Conservation (phyloP, 495 filamentous ascomycete species). For the Tuber calosporum region DNA sequence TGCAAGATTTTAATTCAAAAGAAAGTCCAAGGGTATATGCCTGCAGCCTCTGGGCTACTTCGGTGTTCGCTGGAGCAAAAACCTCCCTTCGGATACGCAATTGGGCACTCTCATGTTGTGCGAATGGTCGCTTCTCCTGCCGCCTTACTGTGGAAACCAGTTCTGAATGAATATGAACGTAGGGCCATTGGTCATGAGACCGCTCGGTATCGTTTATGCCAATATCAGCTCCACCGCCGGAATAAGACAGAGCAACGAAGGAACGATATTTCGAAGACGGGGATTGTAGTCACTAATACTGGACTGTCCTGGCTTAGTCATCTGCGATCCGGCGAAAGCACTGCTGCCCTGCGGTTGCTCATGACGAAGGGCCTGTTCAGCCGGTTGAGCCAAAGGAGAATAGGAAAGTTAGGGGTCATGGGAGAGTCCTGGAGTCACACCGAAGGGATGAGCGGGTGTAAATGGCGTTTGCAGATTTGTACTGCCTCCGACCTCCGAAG, state of each 20-base stretch:
- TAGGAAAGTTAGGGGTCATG: slow-evolving; percentile 18
- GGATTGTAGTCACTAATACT: slow-evolving; percentile 23
- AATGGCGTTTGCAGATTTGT: slow-evolving; percentile 35
- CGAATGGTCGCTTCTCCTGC: background rate
- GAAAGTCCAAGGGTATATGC: slow-evolving; percentile 29
- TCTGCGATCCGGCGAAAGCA: slow-evolving; percentile 11
- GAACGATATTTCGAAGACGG: slow-evolving; percentile 32
- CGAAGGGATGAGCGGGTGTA: slow-evolving; percentile 30
- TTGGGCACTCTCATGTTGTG: background rate
- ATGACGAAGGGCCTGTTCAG: slow-evolving; percentile 20
- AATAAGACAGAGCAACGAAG: slow-evolving; percentile 17
- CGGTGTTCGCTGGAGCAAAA: background rate
- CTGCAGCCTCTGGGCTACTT: slow-evolving; percentile 25
- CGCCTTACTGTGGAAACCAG: background rate
- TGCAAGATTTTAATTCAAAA: slow-evolving; percentile 31
- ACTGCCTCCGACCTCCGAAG: slow-evolving; percentile 28
- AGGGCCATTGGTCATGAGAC: background rate
- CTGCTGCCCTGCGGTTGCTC: slow-evolving; percentile 20
- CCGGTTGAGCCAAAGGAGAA: slow-evolving; percentile 26
- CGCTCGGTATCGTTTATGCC: background rate
- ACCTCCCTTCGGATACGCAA: background rate
- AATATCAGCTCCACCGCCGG: background rate
- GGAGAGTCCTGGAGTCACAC: slow-evolving; percentile 6
- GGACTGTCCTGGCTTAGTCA: slow-evolving; percentile 5
- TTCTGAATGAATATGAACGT: background rate